phyloP scores from a whole-genome alignment of 192 early-diverging fungal species.

The Coemansia sp. region DNA sequence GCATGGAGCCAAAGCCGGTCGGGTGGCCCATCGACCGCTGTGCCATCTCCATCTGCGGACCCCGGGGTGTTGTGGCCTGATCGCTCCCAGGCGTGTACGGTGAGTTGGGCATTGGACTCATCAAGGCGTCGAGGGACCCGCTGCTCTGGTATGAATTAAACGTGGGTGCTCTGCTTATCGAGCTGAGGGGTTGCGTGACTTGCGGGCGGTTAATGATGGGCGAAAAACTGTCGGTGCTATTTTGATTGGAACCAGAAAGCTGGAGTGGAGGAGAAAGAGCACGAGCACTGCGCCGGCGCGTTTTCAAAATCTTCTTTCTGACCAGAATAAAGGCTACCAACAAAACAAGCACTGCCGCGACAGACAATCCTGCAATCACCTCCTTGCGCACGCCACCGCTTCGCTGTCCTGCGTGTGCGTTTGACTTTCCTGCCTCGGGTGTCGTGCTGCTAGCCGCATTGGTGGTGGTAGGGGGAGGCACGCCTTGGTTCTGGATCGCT shows the following conservation, averaged over 20 bases:
- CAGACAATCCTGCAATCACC: too few relatives aligned
- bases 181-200: neutral
- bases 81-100: neutral
- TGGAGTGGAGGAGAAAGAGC: neutral
- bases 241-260: neutral
- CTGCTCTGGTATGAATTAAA: slow-evolving; percentile 4
- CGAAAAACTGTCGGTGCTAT: slow-evolving; percentile 5
- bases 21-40: too few relatives aligned
- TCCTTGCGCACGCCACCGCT: too few relatives aligned
- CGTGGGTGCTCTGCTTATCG: neutral
- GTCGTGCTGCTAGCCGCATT: neutral
- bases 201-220: neutral
- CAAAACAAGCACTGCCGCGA: too few relatives aligned
- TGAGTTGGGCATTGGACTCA: slow-evolving; percentile 2
- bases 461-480: neutral
- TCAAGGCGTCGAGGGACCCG: slow-evolving; percentile 1
- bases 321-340: too few relatives aligned
- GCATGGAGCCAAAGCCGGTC: too few relatives aligned
- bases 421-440: too few relatives aligned
- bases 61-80: too few relatives aligned
- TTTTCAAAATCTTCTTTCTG: too few relatives aligned
- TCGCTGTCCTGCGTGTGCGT: too few relatives aligned
- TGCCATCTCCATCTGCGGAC: too few relatives aligned
- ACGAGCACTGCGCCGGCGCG: too few relatives aligned
- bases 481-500: neutral